Evolutionary conservation across 164 flowering plant genomes (phyloP), one percentile per base, ranked within the genome.

Genomic region (Stephania yunnanensis): DNA sequence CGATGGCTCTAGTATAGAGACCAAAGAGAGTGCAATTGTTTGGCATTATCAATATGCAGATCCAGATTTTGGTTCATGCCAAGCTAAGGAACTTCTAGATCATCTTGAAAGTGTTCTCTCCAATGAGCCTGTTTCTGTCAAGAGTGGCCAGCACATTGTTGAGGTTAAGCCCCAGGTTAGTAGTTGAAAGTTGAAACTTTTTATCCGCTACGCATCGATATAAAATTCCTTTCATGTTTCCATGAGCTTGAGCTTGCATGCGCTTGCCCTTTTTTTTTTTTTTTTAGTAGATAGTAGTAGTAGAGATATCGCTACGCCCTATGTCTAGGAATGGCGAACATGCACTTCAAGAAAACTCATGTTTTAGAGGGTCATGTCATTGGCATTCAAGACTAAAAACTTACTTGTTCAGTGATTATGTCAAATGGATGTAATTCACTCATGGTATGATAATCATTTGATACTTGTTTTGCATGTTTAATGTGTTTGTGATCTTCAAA

Each of bases 151-250:
- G 52, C 82, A 82, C 74, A 82, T 79, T 52, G 88, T 85, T 22
- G 88, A 85, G 78, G 88, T 85, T 70, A 85, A 85, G 76, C 88
- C 88, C 50, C 88, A 82, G 86, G 88, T 85, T 69, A 67, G 85
- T 78, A 48, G 20, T 29, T 10, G 30, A 64, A 7, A 15, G 20
- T 29, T 6, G 30, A 64, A 7, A 15, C 11, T 77, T 77, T 22
- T 55, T 73, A 63, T 73, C 36, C 48, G 19, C 46, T 30, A 22
- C 25, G 25, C 25, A 25, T 25, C 0, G 25, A 25, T 25, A 25
- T 25, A 25, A 25, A 25, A 25, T 25, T 25, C 25, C 25, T 25
- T 25, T 25, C 25, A 25, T 25, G 25, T 25, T 25, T 25, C 25
- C 25, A 25, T 25, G 25, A 25, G 25, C 25, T 25, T 25, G 25